Evolutionary conservation across 129 eudicot species (phyloP).

Genomic region (Calendula officinalis): DNA sequence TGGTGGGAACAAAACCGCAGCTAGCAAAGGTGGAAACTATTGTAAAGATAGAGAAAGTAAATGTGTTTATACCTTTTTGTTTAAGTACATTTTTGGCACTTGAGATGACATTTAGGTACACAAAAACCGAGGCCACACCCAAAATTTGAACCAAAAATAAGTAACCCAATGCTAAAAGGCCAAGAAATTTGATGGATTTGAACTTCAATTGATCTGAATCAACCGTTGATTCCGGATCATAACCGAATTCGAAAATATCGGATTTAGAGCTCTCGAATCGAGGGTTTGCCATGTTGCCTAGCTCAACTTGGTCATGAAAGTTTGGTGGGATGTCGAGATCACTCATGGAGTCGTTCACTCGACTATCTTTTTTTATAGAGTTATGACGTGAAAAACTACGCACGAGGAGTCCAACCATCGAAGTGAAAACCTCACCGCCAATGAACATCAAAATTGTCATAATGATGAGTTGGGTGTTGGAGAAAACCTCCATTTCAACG

Average conservation of each 20-base stretch:
- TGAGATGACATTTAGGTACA: slow-evolving; percentile 36
- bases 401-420: slow-evolving; percentile 51
- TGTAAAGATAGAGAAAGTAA: slow-evolving; percentile 54
- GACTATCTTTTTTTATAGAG: slow-evolving; percentile 17
- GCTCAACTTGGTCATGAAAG: slow-evolving; percentile 24
- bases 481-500: slow-evolving; percentile 79
- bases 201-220: slow-evolving; percentile 28
- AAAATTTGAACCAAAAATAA: slow-evolving; percentile 39
- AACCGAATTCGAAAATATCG: slow-evolving; percentile 18
- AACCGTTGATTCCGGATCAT: slow-evolving; percentile 6
- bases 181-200: slow-evolving; percentile 45
- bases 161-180: slow-evolving; percentile 53
- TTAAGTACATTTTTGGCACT: slow-evolving; percentile 48
- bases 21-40: slow-evolving; percentile 70
- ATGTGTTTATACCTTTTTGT: slow-evolving; percentile 41
- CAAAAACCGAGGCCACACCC: slow-evolving; percentile 39
- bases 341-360: slow-evolving; percentile 31
- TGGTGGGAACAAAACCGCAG: slow-evolving; percentile 80
- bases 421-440: slow-evolving; percentile 76
- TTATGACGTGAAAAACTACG: slow-evolving; percentile 19
- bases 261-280: slow-evolving; percentile 33
- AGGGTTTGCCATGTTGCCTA: slow-evolving; percentile 27
- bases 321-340: slow-evolving; percentile 26
- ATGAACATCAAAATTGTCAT: slow-evolving; percentile 54
- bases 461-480: slow-evolving; percentile 55